Base-by-base conservation (phyloP, 257 asterid species). In the Rhazya stricta region DNA sequence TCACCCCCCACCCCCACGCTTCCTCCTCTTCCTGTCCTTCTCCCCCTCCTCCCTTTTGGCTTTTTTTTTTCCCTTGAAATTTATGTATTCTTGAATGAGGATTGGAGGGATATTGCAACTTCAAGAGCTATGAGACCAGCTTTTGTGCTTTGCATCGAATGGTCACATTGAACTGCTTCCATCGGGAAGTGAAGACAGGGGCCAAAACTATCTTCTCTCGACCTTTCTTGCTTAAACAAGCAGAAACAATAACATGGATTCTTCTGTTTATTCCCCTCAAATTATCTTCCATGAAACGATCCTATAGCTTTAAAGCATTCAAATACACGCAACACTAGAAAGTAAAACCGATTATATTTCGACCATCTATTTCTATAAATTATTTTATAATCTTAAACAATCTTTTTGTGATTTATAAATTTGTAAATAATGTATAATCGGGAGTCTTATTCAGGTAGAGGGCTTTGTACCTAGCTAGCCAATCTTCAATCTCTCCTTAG, bases 81-180 rank as follows among this genome's bases (percentile, higher is more conserved):
- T 25, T 25, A 57, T 29, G 51, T 69, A 69, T 81, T 77, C 70
- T 69, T 62, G 69, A 72, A 62, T 70, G 48, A 81, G 71, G 67
- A 74, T 69, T 27, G 46, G 75, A 63, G 61, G 73, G 79, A 70
- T n/a, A n/a, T n/a, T 60, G 74, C 74, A 68, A 73, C 77, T 62
- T 72, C 32, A 71, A 80, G 81, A 74, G 70, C 76, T 65, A 77
- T 74, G 72, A 74, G 25, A 79, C 82, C 69, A 34, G 71, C 78
- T 76, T 81, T 80, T 83, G 78, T 88, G 90, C 85, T 87, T 86
- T 79, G 78, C 41, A 68, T 83, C 81, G 75, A 83, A 76, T 73
- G 82, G 83, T 85, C 89, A 83, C 83, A 34, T 85, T 82, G 75
- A 84, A 77, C 42, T 83, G 77, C 84, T 50, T 75, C 78, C 72